Evolutionary conservation across 495 filamentous ascomycete genomes (phyloP), one percentile per base, ranked within the genome.

Genomic region (Daldinia bambusicola): DNA sequence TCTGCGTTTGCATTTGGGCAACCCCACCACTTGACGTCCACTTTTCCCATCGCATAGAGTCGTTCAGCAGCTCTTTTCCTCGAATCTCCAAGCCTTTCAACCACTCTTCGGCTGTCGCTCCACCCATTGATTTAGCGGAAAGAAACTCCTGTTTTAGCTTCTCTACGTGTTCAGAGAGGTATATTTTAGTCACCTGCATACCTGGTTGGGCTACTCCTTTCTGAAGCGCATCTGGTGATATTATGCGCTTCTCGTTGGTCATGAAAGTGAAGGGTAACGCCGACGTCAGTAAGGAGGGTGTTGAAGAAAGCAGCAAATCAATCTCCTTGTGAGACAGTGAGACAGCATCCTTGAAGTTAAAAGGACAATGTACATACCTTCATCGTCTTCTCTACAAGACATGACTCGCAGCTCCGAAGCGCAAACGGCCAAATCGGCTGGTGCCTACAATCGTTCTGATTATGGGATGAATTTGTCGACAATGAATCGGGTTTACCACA

Each of bases 81-180:
- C 85, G 84, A 10, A 67, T 77, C 43, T 85, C 84, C 2, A 94
- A 84, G 12, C 91, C 91, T 77, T 92, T 93, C 6, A 89, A 77
- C 91, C 92, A 94, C 75, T 93, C 91, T 51, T 90, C 89, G 16
- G 85, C 83, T 8, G 88, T 84, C 14, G 89, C 88, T 4, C 80
- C 61, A 20, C 90, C 90, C 73, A 89, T 84, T 9, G 81, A 79
- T 61, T 84, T 85, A 51, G 87, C 90, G 1, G 86, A 80, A 20
- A 84, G 75, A 59, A 91, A 87, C 60, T 90, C 85, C 51, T 77
- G 63, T 59, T 84, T 80, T 41, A 93, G 84, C 2, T 66, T 74
- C 26, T 82, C 76, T 12, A 92, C 78, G 63, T 93, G 86, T 14
- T 78, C 72, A 34, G 88, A 84, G 66, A 82, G 87, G 73, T 88